These are phyloP conservation scores for Bolboschoenus planiculmis DNA, from an alignment of 176 grass and related monocot species.

Conservation along the genomic window DNA sequence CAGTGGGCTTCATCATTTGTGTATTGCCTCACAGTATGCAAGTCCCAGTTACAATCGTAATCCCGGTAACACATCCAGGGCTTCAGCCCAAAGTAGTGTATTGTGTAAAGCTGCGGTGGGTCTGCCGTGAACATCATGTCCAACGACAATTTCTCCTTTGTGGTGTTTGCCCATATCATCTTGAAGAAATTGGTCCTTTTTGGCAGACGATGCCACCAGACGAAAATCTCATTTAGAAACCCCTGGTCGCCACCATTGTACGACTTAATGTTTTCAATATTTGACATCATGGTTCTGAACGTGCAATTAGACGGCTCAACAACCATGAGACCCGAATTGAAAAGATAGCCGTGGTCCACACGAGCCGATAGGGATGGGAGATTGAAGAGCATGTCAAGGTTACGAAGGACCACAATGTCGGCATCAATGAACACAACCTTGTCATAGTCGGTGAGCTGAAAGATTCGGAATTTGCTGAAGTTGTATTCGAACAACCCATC, in stretches of 20 bases:
- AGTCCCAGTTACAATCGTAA: conserved; percentile 92
- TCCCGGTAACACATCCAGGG: conserved; percentile 75
- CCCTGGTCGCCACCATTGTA: conserved; percentile 98
- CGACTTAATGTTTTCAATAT: conserved; percentile 35
- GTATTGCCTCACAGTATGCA: conserved; percentile 44
- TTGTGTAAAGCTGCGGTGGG: conserved; percentile 46
- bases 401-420: conserved; percentile 80
- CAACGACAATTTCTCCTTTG: conserved; percentile 41
- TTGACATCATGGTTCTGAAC: conserved; percentile 42
- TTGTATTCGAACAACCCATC: conserved; percentile 88
- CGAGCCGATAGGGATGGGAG: conserved; percentile 69
- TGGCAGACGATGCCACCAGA: conserved; percentile 90
- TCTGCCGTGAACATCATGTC: conserved; percentile 55
- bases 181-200: conserved; percentile 77
- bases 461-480: conserved; percentile 94
- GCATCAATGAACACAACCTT: conserved; percentile 81
- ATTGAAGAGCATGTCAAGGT: conserved; percentile 58
- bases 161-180: conserved; percentile 62
- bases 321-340: conserved; percentile 90
- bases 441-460: conserved; percentile 75
- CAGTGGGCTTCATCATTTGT: conserved; percentile 69
- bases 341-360: conserved; percentile 48
- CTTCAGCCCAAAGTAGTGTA: conserved; percentile 88
- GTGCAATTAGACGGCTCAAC: conserved; percentile 82
- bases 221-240: conserved; percentile 89